Evolutionary conservation across 495 filamentous ascomycete genomes (phyloP).

Genomic region (Parmelia sp.): DNA sequence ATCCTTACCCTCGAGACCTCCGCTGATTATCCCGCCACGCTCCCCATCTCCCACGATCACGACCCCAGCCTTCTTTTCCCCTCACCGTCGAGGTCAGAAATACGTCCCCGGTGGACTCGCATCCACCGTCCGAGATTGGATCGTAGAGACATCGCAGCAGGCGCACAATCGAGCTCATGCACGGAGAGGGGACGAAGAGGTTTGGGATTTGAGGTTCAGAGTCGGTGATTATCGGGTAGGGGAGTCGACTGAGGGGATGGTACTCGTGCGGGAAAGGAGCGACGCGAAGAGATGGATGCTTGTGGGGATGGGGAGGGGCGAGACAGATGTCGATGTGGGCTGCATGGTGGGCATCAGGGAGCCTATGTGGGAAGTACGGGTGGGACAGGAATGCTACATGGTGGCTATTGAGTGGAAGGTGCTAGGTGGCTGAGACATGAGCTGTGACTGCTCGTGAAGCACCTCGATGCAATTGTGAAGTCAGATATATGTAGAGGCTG

Average conservation of each 20-base stretch:
- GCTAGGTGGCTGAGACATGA: neutral
- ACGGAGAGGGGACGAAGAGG: conserved; percentile 3
- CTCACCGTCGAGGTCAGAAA: conserved; percentile 34
- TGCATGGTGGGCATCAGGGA: conserved; percentile 9
- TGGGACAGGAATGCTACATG: neutral
- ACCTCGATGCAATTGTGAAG: neutral
- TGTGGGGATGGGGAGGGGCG: conserved; percentile 11
- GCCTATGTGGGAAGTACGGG: conserved; percentile 12
- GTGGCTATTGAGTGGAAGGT: conserved; percentile 19
- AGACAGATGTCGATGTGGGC: conserved; percentile 3
- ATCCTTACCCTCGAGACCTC: conserved; percentile 9
- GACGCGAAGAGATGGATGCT: conserved; percentile 13
- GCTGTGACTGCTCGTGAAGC: neutral
- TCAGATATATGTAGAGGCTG: neutral
- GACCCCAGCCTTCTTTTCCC: conserved; percentile 32
- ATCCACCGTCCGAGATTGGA: conserved; percentile 31
- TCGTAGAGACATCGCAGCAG: conserved; percentile 28
- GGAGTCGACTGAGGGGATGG: conserved; percentile 15
- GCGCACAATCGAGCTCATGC: conserved; percentile 3
- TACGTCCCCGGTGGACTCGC: conserved; percentile 36
- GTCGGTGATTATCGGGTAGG: neutral
- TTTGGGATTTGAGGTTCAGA: conserved; percentile 4
- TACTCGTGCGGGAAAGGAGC: conserved; percentile 19
- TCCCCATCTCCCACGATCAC: neutral
- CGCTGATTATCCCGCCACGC: conserved; percentile 11